Percentiles rank a stretch among this genome's conserved stretches.
phyloP scores from a whole-genome alignment of 768 basidiomycete species.

The Mycena olivaceomarginata region DNA sequence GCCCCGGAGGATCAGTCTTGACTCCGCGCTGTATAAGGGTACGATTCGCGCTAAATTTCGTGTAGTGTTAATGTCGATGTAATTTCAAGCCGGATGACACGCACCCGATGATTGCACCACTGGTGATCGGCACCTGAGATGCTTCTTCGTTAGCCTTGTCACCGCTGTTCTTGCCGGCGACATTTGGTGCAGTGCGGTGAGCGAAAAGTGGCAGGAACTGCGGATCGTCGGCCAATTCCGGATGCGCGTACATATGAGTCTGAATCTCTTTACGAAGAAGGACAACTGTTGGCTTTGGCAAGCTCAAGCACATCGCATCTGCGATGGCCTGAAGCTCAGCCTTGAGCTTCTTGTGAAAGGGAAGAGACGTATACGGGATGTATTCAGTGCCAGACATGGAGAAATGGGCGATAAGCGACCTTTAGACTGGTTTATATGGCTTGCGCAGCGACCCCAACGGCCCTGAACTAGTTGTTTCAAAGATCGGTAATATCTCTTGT shows the following conservation, averaged over 20 bases:
- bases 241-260: neutral
- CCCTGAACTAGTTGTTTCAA: no score
- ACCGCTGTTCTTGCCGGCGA: neutral
- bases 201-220: neutral
- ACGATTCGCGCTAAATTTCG: neutral
- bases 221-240: neutral
- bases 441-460: no score
- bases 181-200: neutral
- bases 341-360: slow-evolving; percentile 6
- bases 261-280: neutral
- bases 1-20: neutral
- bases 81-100: neutral
- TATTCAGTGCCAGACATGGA: no score
- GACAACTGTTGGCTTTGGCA: neutral
- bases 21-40: slow-evolving; percentile 2
- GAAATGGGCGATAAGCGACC: neutral
- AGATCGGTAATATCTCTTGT: no score
- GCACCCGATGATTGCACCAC: neutral
- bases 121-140: neutral
- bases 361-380: neutral
- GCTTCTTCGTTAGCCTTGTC: neutral
- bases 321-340: slow-evolving; percentile 4
- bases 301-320: neutral
- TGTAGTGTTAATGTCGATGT: neutral
- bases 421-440: neutral